Percentiles rank a stretch among this genome's conserved stretches.
Conservation (phyloP, 106 monocot species). For the Xerophyta viscosa region DNA sequence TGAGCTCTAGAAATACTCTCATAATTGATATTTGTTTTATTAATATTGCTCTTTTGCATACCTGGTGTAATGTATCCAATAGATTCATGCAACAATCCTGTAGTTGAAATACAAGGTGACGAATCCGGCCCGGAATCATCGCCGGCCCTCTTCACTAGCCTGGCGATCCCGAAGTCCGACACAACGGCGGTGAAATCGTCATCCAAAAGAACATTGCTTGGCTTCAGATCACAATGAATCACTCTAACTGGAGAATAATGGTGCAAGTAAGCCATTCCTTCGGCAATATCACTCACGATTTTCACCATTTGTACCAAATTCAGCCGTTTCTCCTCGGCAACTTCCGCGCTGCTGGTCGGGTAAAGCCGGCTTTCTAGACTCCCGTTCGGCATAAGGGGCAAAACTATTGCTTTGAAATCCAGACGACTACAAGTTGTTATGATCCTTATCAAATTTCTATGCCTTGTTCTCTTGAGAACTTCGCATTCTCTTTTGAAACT, state of each 20-base stretch:
- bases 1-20: too few species aligned
- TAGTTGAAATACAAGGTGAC: slow-evolving; percentile 34
- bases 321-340: slow-evolving; percentile 1
- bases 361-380: slow-evolving; percentile 63
- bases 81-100: slow-evolving; percentile 58
- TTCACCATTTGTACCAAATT: slow-evolving; percentile 39
- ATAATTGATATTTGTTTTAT: too few species aligned
- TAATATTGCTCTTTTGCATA: too few species aligned
- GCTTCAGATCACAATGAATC: slow-evolving; percentile 90
- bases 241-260: slow-evolving; percentile 71
- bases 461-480: slow-evolving; percentile 65
- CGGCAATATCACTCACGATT: slow-evolving; percentile 59
- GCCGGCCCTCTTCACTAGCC: slow-evolving; percentile 28
- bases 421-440: slow-evolving; percentile 83
- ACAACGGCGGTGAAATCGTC: slow-evolving; percentile 76
- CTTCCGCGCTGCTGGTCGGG: slow-evolving; percentile 4
- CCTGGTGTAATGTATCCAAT: slow-evolving; percentile 93
- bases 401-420: slow-evolving; percentile 79
- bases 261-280: slow-evolving; percentile 87
- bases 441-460: slow-evolving; percentile 78
- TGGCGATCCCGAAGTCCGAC: slow-evolving; percentile 78
- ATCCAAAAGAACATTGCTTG: slow-evolving; percentile 89
- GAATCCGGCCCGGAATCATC: slow-evolving; percentile 14
- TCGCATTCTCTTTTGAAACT: slow-evolving; percentile 83
- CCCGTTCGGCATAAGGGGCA: slow-evolving; percentile 83